These are phyloP conservation scores for Ophiosphaerella narmari DNA, from an alignment of 2,329 filamentous ascomycete genomes.

Conservation along the genomic window DNA sequence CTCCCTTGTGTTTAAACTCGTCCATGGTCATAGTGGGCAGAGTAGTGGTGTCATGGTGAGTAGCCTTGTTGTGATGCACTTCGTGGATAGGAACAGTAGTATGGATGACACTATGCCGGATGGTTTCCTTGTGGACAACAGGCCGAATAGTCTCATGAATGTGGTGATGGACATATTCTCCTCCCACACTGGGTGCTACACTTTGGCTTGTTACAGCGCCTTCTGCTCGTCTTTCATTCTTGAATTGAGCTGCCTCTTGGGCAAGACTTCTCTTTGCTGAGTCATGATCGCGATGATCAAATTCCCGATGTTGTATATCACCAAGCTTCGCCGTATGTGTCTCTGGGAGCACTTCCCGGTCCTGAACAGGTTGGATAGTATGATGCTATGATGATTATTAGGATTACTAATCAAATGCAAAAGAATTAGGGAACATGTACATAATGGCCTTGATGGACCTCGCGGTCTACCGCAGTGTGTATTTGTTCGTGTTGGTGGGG, in stretches of 20 bases:
- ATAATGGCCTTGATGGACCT: conserved; percentile 74
- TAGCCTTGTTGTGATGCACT: conserved; percentile 68
- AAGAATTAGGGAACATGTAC: too few species aligned
- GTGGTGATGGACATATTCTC: conserved; percentile 68
- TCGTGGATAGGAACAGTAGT: conserved; percentile 75
- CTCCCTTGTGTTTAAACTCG: conserved; percentile 65
- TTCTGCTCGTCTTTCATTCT: conserved; percentile 54
- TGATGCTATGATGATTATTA: conserved; percentile 53
- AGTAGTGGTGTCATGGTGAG: conserved; percentile 68
- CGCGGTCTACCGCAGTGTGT: conserved; percentile 67
- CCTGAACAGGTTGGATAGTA: conserved; percentile 66
- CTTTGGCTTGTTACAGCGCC: conserved; percentile 56
- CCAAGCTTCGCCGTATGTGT: conserved; percentile 64
- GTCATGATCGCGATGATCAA: conserved; percentile 64
- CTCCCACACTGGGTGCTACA: conserved; percentile 57
- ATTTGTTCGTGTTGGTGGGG: conserved; percentile 66
- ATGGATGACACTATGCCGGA: conserved; percentile 71
- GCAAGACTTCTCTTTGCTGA: conserved; percentile 31
- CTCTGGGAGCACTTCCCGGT: conserved; percentile 63
- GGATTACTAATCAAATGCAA: too few species aligned
- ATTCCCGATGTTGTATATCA: conserved; percentile 63
- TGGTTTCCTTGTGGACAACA: conserved; percentile 69
- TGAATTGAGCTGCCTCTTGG: conserved; percentile 60
- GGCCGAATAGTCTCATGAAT: conserved; percentile 73
- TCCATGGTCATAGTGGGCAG: conserved; percentile 67